Percentiles rank a stretch among this genome's conserved stretches.
Evolutionary conservation across 2,329 filamentous ascomycete species (phyloP).

Genomic region (Fusarium fujikuroi): DNA sequence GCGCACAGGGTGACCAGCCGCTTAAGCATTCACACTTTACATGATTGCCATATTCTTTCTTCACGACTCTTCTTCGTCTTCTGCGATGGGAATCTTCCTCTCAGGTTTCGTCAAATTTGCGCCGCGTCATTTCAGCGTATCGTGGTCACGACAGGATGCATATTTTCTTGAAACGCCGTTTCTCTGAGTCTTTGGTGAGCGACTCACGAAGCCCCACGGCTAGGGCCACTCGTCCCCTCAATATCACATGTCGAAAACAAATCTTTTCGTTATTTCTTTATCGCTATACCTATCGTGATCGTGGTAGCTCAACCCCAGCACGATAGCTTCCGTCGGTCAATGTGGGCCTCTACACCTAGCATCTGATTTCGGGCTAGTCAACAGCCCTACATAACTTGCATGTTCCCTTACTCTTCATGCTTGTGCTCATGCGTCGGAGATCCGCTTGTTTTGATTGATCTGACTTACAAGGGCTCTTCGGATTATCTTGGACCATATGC

Average conservation of each 20-base stretch:
- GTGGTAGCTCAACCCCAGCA: background rate
- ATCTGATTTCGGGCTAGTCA: constrained; percentile 21
- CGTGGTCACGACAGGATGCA: background rate
- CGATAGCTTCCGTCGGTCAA: constrained; percentile 8
- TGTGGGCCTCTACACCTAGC: constrained; percentile 26
- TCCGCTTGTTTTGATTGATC: constrained; percentile 5
- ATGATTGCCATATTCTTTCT: background rate
- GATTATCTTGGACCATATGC: background rate
- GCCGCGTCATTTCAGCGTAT: background rate
- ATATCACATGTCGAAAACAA: constrained; percentile 11
- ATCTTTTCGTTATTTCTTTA: background rate
- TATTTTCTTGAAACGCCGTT: background rate
- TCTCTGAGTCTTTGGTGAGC: background rate
- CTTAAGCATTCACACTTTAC: background rate
- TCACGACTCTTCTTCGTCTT: background rate
- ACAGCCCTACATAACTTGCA: constrained; percentile 27
- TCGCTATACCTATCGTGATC: constrained; percentile 1
- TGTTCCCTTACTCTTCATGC: background rate
- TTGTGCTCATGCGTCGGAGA: constrained; percentile 3
- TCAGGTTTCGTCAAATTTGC: background rate
- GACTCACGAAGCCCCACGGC: background rate
- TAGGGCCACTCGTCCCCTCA: background rate
- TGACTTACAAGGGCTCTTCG: background rate
- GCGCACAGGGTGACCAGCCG: background rate
- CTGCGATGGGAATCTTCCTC: background rate